Conservation (phyloP, 148 eudicot species). For the Dianthus caryophyllus region DNA sequence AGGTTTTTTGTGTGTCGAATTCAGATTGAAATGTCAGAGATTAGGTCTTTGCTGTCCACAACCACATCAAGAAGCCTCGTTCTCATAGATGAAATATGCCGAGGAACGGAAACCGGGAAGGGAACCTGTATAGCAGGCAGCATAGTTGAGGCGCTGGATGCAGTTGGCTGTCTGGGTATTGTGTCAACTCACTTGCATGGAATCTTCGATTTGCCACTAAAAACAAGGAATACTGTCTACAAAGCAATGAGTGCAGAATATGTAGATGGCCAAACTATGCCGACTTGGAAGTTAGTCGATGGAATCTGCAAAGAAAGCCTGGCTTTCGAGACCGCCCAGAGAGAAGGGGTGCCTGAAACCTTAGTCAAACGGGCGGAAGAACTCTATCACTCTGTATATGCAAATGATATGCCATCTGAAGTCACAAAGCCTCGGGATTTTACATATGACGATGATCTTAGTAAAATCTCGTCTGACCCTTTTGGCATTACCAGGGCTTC, state of each 20-base stretch:
- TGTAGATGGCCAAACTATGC: constrained; percentile 61
- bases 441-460: constrained; percentile 14
- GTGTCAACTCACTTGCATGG: constrained; percentile 94
- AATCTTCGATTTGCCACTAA: constrained; percentile 76
- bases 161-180: constrained; percentile 72
- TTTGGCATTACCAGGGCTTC: constrained; percentile 11
- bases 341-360: constrained; percentile 74
- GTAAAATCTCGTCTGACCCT: background rate
- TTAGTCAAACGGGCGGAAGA: constrained; percentile 76
- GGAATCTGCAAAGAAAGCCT: constrained; percentile 96
- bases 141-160: constrained; percentile 75
- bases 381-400: constrained; percentile 52
- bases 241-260: constrained; percentile 79
- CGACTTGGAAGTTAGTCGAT: constrained; percentile 90
- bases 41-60: constrained; percentile 67
- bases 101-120: constrained; percentile 95
- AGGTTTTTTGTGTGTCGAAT: constrained; percentile 9
- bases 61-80: constrained; percentile 89
- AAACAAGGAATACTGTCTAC: constrained; percentile 39
- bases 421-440: constrained; percentile 7
- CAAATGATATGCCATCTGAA: constrained; percentile 28
- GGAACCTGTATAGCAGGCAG: constrained; percentile 98
- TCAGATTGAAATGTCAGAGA: constrained; percentile 97
- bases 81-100: constrained; percentile 91
- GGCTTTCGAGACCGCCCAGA: constrained; percentile 90